These are phyloP conservation scores for Aureobasidium melanogenum DNA, from an alignment of 2,329 filamentous ascomycete species.

Conservation along the genomic window DNA sequence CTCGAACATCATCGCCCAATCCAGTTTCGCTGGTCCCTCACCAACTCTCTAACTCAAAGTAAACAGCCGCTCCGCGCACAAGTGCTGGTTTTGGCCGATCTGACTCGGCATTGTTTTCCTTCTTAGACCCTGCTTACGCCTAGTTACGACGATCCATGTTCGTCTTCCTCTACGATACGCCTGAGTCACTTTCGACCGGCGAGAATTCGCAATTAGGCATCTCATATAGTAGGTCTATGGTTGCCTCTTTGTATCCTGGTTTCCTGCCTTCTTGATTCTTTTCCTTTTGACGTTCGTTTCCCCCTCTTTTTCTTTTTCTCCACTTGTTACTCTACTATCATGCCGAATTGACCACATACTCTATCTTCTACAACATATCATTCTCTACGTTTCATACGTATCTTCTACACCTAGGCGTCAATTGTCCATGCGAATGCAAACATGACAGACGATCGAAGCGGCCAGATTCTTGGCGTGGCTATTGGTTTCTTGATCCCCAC, in stretches of 20 bases:
- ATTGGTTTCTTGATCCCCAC: constrained; percentile 31
- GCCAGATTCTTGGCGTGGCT: constrained; percentile 18
- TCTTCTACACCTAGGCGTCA: neutral
- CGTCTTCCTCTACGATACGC: neutral
- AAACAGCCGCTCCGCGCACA: neutral
- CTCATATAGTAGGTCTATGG: neutral
- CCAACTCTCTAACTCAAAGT: neutral
- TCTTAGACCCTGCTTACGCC: neutral
- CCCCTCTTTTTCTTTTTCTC: neutral
- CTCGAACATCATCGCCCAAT: neutral
- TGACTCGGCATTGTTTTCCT: neutral
- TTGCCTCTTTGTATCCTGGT: neutral
- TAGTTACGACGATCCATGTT: neutral
- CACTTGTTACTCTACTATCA: neutral
- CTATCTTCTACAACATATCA: neutral
- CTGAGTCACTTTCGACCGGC: neutral
- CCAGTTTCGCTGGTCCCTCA: neutral
- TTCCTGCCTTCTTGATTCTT: neutral
- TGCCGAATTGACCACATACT: neutral
- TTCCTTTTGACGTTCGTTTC: neutral
- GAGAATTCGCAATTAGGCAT: neutral
- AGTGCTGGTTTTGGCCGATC: neutral
- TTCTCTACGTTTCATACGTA: neutral
- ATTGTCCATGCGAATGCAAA: neutral
- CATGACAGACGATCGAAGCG: constrained; percentile 7